Conservation (phyloP, 805 yeast genomes). For the Starmerella etchellsii region DNA sequence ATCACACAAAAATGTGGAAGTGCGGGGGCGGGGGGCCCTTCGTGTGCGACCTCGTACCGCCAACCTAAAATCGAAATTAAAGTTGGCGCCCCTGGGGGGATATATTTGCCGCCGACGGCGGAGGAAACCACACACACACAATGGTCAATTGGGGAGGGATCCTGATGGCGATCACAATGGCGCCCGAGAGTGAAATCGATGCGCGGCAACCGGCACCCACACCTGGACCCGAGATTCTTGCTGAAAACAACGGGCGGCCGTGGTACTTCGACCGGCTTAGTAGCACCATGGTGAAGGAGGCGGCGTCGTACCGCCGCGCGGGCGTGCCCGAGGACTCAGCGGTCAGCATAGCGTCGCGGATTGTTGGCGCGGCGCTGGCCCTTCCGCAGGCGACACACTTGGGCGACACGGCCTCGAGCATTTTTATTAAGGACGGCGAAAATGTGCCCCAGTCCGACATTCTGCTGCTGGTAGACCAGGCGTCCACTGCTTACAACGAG, state of each 20-base stretch:
- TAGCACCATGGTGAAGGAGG: slow-evolving; percentile 2
- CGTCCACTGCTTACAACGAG: slow-evolving; percentile 10
- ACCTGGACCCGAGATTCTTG: not conserved
- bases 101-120: too few species aligned
- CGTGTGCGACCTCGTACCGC: too few species aligned
- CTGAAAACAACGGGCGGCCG: slow-evolving; percentile 6
- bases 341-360: slow-evolving; percentile 8
- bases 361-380: slow-evolving; percentile 13
- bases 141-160: not conserved
- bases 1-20: not conserved
- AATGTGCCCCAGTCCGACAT: slow-evolving; percentile 2
- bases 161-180: not conserved
- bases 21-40: too few species aligned
- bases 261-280: slow-evolving; percentile 15
- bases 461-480: slow-evolving; percentile 8
- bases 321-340: slow-evolving; percentile 12
- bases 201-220: not conserved
- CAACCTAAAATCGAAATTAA: too few species aligned
- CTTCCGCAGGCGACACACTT: slow-evolving; percentile 17
- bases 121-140: not conserved
- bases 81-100: too few species aligned
- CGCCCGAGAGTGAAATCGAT: not conserved
- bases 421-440: slow-evolving; percentile 6
- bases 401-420: slow-evolving; percentile 1
- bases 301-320: slow-evolving; percentile 4